These are phyloP conservation scores for Colletotrichum graminicola DNA, from an alignment of 2,329 filamentous ascomycete species.

Conservation along the genomic window DNA sequence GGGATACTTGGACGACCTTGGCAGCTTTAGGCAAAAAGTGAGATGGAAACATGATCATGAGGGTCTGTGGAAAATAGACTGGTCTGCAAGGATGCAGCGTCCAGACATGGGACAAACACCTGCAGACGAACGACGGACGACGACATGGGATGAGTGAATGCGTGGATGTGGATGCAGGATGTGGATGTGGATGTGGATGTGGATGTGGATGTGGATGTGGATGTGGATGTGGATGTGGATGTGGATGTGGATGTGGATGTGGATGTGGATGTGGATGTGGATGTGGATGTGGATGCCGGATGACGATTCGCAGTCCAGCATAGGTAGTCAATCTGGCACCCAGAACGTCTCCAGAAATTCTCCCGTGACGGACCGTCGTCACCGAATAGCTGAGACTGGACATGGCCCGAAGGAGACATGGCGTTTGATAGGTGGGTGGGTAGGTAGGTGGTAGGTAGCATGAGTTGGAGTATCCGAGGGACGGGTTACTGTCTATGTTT, in stretches of 20 bases:
- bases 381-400: conserved; percentile 58
- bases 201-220: not conserved
- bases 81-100: not conserved
- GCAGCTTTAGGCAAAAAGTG: conserved; percentile 26
- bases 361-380: conserved; percentile 65
- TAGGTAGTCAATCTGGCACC: conserved; percentile 36
- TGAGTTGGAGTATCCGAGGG: not conserved
- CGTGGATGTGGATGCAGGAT: not conserved
- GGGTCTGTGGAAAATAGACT: not conserved
- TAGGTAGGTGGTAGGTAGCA: not conserved
- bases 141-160: conserved; percentile 9
- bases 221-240: not conserved
- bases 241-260: not conserved
- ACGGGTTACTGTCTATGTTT: conserved; percentile 3
- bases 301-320: no score
- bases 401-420: conserved; percentile 44
- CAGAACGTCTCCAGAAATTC: conserved; percentile 50
- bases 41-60: conserved; percentile 11
- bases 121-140: conserved; percentile 4
- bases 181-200: no score
- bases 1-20: conserved; percentile 9
- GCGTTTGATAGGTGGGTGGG: not conserved
- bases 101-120: conserved; percentile 36
- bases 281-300: not conserved
- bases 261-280: not conserved